Base-by-base conservation (phyloP, 1,284 basidiomycete species). In the Megacollybia platyphylla region DNA sequence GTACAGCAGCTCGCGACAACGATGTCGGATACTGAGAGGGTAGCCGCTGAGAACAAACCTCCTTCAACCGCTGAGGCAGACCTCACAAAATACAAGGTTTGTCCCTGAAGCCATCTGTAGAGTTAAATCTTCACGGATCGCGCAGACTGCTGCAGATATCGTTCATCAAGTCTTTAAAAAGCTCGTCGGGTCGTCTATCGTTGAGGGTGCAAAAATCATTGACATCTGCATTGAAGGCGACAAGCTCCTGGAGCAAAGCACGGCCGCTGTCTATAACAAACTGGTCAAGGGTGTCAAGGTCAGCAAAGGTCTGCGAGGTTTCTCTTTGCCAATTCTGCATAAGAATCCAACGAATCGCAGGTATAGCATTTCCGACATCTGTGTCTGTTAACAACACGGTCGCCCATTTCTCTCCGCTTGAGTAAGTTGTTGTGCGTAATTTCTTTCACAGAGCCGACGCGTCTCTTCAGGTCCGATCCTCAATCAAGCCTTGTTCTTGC, bases 211-310 rank as follows among this genome's bases (percentile, higher is more conserved):
- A 47, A 92, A 87, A 64, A 70, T 92, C 54, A 71, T 94, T 60
- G 91, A 97, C 66, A 76, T 97, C 43, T 93, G 88, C 63, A 64
- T 86, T 49, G 82, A 90, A 65, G 93, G 93, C 48, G 93, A 97
- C 73, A 87, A 85, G 64, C 76, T 91, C 57, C 70, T 97, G 58
- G 87, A 91, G 62, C 76, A 87, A 49, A 86, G 84, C 54, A 86
- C 88, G 15, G 76, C 75, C 44, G 77, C 74, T 35, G 85, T 97
- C 43, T 96, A 87, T 72, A 97, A 92, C 75, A 93, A 93, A 66
- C 53, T 74, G 50, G 76, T 87, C 54, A 90, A 90, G 65, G 87
- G 87, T 52, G 78, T 80, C 57, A 91, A 89, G 69, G 73, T 92
- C 47, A 55, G 66, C 63, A 96, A 96, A 68, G 92, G 92, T 83